Base-by-base conservation (phyloP, 2,329 filamentous ascomycete genomes). In the Didymella exigua region DNA sequence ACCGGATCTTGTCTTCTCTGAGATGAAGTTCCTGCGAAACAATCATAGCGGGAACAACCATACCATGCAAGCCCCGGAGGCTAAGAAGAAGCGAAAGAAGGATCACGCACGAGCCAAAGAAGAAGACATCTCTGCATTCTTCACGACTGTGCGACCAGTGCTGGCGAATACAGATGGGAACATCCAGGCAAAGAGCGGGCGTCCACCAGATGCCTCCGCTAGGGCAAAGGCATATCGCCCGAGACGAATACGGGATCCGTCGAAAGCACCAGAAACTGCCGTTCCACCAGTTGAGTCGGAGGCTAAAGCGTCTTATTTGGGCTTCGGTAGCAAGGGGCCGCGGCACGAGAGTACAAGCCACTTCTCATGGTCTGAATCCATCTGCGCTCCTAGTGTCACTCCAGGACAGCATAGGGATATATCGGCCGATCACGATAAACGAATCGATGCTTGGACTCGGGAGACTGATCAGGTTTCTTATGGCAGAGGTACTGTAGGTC, bases 1-100 rank as follows among this genome's bases (percentile, higher is more conserved):
- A 45, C 80, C 80, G 24, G 79, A 82, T 66, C 72, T 82, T 34
- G 77, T 78, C 24, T 82, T 82, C 66, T 79, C 79, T 24, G 78
- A 81, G 61, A 79, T 82, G 77, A 76, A 72, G 21, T 82, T 81
- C 56, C 62, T 82, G 36, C 76, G 76, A 49, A 75, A 75, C 51
- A 67, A 72, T 14, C 65, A 61, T 53, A 66, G 61, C 34, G 58
- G 65, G 53, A 47, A 61, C 51, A 60, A 75, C 53, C 52, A 62
- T 62, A 34, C 49, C 46, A 49, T 62, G 60, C 49, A 66, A 59
- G 16, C 67, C 65, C 59, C 59, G 11, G 41, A 56, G 29, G 34
- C 54, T 23, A 62, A 63, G 56, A 75, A 69, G 56, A 74, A 69
- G 49, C 67, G 59, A 44, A 72, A 67, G 49, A 75, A 66, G 51